phyloP scores from a whole-genome alignment of 441 rosid genomes.

The California macrophylla region DNA sequence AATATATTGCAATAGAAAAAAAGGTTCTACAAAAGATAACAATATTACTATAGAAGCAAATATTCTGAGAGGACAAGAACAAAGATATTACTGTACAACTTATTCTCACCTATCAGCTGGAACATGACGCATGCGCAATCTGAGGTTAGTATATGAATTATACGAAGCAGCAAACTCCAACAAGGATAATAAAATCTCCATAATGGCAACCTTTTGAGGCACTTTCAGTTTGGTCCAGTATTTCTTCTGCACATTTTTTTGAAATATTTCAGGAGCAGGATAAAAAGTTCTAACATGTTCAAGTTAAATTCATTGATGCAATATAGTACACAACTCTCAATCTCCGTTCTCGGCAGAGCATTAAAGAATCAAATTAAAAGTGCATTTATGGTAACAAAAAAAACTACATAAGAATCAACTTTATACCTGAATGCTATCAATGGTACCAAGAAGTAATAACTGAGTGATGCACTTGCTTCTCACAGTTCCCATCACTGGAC shows the following conservation, averaged over 20 bases:
- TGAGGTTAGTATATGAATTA: conserved; percentile 82
- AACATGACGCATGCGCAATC: conserved; percentile 71
- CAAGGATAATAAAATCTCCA: conserved; percentile 81
- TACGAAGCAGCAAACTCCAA: conserved; percentile 90
- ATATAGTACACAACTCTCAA: neutral
- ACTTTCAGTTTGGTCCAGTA: conserved; percentile 83
- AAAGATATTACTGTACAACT: conserved; percentile 1
- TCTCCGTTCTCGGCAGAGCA: neutral
- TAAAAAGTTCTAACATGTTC: neutral
- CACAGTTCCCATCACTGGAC: conserved; percentile 63
- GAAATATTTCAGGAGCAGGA: neutral
- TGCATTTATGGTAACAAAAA: too few relatives aligned
- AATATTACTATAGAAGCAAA: neutral
- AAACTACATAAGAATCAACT: too few relatives aligned
- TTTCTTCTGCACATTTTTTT: conserved; percentile 50
- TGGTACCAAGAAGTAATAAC: conserved; percentile 81
- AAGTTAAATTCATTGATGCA: neutral
- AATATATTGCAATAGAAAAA: neutral
- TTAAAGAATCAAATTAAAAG: too few relatives aligned
- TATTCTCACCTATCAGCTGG: conserved; percentile 66
- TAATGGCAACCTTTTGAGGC: conserved; percentile 68
- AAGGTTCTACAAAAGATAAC: neutral
- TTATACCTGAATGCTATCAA: conserved; percentile 98
- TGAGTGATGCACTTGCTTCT: conserved; percentile 98
- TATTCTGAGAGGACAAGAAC: neutral